These are phyloP conservation scores for Thalia dealbata DNA, from an alignment of 176 grass and related monocot genomes.

Conservation along the genomic window DNA sequence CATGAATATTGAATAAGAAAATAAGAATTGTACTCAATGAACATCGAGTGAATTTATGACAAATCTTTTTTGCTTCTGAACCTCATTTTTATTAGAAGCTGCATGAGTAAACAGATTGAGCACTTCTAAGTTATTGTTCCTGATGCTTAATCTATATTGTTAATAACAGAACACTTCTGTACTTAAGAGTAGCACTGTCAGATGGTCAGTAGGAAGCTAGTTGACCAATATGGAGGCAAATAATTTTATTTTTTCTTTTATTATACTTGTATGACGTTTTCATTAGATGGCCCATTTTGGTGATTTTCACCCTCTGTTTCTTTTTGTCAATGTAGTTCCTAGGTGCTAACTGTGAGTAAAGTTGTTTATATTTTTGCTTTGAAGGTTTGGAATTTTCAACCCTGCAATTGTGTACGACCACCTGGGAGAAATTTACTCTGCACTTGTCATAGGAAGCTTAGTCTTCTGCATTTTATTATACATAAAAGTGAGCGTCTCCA, in stretches of 20 bases:
- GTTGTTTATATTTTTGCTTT: neutral
- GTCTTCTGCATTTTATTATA: slow-evolving; percentile 92
- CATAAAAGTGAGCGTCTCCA: slow-evolving; percentile 46
- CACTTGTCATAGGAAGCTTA: slow-evolving; percentile 87
- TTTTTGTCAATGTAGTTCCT: neutral
- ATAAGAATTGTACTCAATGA: no score
- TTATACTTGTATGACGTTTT: neutral
- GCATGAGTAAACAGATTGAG: no score
- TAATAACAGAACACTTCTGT: neutral
- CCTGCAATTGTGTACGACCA: slow-evolving; percentile 91
- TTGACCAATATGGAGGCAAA: neutral
- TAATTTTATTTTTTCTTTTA: neutral
- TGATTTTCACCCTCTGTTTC: neutral
- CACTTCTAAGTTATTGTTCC: no score
- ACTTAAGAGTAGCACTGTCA: neutral
- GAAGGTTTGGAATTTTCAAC: slow-evolving; percentile 81
- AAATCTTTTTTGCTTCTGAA: no score
- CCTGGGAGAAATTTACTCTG: slow-evolving; percentile 85
- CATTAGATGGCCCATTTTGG: neutral
- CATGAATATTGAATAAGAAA: no score
- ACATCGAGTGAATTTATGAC: no score
- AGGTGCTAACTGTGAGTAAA: neutral
- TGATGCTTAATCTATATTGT: no score
- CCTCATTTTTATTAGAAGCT: no score
- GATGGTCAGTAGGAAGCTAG: neutral